Evolutionary conservation across 176 grass and related monocot species (phyloP).

Genomic region (Cymbopogon citratus): DNA sequence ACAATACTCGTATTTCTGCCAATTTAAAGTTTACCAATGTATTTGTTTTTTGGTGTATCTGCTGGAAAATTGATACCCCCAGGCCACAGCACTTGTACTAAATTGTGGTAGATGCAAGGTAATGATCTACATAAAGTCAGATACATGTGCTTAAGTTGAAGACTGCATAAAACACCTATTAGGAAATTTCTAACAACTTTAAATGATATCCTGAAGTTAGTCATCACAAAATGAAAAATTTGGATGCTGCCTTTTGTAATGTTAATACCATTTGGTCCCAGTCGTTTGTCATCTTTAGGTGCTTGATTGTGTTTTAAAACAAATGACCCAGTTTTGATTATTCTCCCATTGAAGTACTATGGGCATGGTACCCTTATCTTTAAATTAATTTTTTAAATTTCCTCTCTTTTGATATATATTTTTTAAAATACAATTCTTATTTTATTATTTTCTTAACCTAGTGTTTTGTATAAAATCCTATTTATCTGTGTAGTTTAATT

Average conservation of each 20-base stretch:
- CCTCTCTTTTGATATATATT: not conserved
- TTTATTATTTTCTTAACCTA: not conserved
- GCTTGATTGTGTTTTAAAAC: not conserved
- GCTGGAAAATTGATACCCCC: not conserved
- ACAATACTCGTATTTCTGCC: not conserved
- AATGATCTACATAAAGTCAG: not conserved
- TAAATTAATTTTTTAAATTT: not conserved
- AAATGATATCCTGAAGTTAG: not conserved
- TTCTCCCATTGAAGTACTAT: not conserved
- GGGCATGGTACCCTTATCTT: not conserved
- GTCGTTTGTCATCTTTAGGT: not conserved
- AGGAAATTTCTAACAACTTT: not conserved
- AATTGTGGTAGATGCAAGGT: not conserved
- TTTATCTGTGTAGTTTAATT: slow-evolving; percentile 24
- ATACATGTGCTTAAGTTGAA: not conserved
- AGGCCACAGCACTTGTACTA: not conserved
- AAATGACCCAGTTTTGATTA: not conserved
- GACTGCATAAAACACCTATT: not conserved
- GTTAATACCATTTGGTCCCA: not conserved
- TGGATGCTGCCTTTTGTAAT: not conserved
- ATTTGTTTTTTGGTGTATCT: not conserved
- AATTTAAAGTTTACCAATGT: not conserved
- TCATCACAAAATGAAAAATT: not conserved
- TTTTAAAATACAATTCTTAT: not conserved
- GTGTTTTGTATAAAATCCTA: not conserved